Conservation (phyloP, 2,329 filamentous ascomycete species). For the Stachybotrys chartarum region DNA sequence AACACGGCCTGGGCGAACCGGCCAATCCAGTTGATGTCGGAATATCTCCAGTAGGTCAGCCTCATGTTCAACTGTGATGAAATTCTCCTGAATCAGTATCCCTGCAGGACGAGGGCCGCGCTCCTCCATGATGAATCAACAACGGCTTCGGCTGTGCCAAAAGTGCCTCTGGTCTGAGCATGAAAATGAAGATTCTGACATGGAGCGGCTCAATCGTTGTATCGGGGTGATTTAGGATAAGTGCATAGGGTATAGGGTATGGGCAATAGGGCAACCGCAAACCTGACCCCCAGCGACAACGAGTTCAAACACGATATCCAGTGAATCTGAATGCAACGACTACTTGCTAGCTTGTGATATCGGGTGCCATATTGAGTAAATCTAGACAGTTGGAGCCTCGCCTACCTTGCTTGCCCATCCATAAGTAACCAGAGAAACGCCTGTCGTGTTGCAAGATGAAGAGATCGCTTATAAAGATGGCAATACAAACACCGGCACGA, state of each 20-base stretch:
- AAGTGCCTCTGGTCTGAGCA: not conserved
- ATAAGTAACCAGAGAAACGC: too few species aligned
- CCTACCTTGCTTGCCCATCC: too few species aligned
- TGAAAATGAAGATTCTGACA: not conserved
- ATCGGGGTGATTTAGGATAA: not conserved
- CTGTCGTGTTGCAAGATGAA: too few species aligned
- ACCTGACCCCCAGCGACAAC: not conserved
- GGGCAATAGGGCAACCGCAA: not conserved
- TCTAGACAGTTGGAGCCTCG: too few species aligned
- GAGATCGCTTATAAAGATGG: too few species aligned
- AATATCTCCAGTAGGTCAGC: conserved; percentile 33
- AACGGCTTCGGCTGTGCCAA: not conserved
- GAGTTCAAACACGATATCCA: not conserved
- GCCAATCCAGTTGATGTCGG: conserved; percentile 37
- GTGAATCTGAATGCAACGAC: too few species aligned
- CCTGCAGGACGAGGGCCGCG: conserved; percentile 22
- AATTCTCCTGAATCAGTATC: conserved; percentile 37
- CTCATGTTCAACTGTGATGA: conserved; percentile 39
- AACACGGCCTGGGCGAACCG: conserved; percentile 32
- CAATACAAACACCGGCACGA: too few species aligned
- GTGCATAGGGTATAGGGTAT: not conserved
- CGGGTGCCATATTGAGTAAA: too few species aligned
- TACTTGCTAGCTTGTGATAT: too few species aligned
- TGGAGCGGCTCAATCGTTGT: not conserved
- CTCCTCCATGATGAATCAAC: conserved; percentile 14